These are phyloP conservation scores for Starmerella asiatica DNA, from an alignment of 805 yeast genomes.

Conservation along the genomic window DNA sequence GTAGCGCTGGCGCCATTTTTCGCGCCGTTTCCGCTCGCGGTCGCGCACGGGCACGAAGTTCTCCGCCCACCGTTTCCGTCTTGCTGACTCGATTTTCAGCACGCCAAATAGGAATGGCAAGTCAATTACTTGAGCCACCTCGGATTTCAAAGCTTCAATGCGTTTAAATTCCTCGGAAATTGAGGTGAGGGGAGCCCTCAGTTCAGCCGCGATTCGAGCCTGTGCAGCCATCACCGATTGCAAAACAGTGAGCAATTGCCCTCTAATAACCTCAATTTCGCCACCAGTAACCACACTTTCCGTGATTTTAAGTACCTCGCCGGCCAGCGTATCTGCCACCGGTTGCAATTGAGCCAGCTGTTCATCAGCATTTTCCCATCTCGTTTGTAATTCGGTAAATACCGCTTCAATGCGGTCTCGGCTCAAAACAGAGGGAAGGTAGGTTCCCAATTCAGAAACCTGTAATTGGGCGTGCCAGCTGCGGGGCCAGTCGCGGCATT, in stretches of 20 bases:
- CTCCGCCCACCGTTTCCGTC: slow-evolving; percentile 19
- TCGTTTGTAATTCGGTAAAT: slow-evolving; percentile 1
- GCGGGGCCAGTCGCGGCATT: slow-evolving; percentile 16
- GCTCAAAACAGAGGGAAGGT: slow-evolving; percentile 8
- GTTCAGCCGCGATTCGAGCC: slow-evolving; percentile 17
- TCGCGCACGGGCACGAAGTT: slow-evolving; percentile 37
- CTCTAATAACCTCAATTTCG: slow-evolving; percentile 8
- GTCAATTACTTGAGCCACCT: slow-evolving; percentile 27
- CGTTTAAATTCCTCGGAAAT: slow-evolving; percentile 19
- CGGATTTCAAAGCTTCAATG: slow-evolving; percentile 23
- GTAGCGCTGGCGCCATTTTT: slow-evolving; percentile 52
- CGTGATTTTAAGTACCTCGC: background rate
- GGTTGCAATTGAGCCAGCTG: background rate
- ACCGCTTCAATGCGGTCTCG: background rate
- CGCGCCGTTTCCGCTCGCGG: slow-evolving; percentile 31
- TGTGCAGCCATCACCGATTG: slow-evolving; percentile 22
- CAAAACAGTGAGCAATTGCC: slow-evolving; percentile 9
- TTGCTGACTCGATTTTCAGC: slow-evolving; percentile 25
- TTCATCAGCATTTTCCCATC: background rate
- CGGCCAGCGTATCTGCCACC: background rate
- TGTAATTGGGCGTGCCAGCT: slow-evolving; percentile 10
- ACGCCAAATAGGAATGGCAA: slow-evolving; percentile 30
- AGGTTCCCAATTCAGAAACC: slow-evolving; percentile 9
- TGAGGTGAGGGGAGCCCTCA: slow-evolving; percentile 22
- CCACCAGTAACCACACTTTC: background rate